Evolutionary conservation across 495 filamentous ascomycete genomes (phyloP).

Genomic region (Cercophora samala): DNA sequence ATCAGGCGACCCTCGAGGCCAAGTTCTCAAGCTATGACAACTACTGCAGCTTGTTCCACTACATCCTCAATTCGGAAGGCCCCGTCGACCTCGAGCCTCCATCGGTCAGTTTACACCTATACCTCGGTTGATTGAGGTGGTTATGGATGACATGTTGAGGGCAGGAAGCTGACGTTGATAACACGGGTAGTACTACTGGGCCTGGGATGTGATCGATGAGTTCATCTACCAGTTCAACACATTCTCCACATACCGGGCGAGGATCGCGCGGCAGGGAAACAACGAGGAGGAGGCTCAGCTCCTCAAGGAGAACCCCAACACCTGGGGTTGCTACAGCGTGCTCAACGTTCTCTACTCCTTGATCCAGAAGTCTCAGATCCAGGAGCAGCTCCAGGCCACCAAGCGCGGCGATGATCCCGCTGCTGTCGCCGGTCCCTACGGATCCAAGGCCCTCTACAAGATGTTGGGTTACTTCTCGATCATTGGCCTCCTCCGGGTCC

Average conservation of each 20-base stretch:
- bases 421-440: conserved; percentile 88
- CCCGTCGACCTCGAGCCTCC: conserved; percentile 95
- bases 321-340: conserved; percentile 99
- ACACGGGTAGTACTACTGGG: conserved; percentile 83
- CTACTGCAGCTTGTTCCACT: conserved; percentile 98
- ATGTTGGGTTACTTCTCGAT: conserved; percentile 99
- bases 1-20: conserved; percentile 85
- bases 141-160: not conserved
- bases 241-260: conserved; percentile 92
- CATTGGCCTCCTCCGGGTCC: conserved; percentile 92
- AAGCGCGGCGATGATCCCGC: conserved; percentile 87
- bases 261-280: conserved; percentile 78
- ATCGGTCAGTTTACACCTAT: conserved; percentile 60
- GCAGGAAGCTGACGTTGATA: not conserved
- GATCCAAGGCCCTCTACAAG: conserved; percentile 84
- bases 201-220: conserved; percentile 99
- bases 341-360: conserved; percentile 99
- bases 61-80: conserved; percentile 96
- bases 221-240: conserved; percentile 99
- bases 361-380: conserved; percentile 96
- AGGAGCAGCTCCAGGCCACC: conserved; percentile 90
- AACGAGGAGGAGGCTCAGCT: conserved; percentile 87
- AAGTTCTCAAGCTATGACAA: conserved; percentile 98
- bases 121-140: not conserved
- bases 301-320: conserved; percentile 93